A percentile compares a stretch with the other conserved stretches of the same genome.
These are phyloP conservation scores for Aspergillus glaucus DNA, from an alignment of 2,329 filamentous ascomycete genomes.

Conservation along the genomic window DNA sequence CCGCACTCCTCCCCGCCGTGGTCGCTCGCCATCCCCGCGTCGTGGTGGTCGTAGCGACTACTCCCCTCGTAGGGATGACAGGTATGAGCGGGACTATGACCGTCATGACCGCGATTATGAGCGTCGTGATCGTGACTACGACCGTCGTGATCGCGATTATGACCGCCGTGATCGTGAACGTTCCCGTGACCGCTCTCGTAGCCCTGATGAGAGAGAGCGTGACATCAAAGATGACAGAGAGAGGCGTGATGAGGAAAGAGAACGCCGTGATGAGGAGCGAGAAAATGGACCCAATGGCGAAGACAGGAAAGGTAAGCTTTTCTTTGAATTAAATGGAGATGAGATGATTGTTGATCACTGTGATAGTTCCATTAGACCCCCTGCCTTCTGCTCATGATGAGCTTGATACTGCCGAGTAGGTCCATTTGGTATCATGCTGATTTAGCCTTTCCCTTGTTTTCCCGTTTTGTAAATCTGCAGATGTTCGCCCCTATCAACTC, in stretches of 20 bases:
- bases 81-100: conserved; percentile 66
- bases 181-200: conserved; percentile 64
- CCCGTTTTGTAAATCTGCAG: not conserved
- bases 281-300: conserved; percentile 78
- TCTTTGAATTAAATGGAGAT: not conserved
- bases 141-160: conserved; percentile 49
- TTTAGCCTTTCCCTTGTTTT: conserved; percentile 28
- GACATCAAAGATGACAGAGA: conserved; percentile 38
- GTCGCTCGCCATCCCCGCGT: conserved; percentile 54
- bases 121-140: conserved; percentile 62
- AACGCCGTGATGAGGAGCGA: conserved; percentile 63
- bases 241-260: conserved; percentile 56
- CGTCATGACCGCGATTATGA: conserved; percentile 69
- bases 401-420: conserved; percentile 83
- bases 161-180: conserved; percentile 58
- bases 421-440: conserved; percentile 16
- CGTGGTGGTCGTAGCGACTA: conserved; percentile 59
- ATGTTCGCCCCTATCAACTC: conserved; percentile 1
- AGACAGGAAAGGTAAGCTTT: conserved; percentile 71
- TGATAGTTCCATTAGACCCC: conserved; percentile 58
- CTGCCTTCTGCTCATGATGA: conserved; percentile 84
- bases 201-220: conserved; percentile 56
- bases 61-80: conserved; percentile 83
- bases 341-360: conserved; percentile 10
- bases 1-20: conserved; percentile 71